Evolutionary conservation across 2,329 filamentous ascomycete species (phyloP).

Genomic region (Ceratocystis diversiconidia): DNA sequence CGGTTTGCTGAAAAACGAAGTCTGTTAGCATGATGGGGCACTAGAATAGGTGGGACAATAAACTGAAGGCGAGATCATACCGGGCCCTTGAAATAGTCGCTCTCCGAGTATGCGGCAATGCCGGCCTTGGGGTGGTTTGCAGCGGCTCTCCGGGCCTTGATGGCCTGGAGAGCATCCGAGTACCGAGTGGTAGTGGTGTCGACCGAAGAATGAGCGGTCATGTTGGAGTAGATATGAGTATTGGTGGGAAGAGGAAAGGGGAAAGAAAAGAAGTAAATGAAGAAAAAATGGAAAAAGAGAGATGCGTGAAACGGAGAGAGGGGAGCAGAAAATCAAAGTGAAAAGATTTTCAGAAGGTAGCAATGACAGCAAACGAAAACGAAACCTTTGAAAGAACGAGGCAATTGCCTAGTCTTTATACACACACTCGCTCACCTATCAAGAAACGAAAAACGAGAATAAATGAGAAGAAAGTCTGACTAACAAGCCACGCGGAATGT

Average conservation of each 20-base stretch:
- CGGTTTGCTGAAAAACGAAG: conserved; percentile 23
- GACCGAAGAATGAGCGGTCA: conserved; percentile 11
- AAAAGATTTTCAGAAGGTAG: background rate
- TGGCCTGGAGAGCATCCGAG: conserved; percentile 37
- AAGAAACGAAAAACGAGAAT: background rate
- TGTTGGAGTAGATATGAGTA: background rate
- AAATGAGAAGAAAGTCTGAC: background rate
- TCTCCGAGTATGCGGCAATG: conserved; percentile 61
- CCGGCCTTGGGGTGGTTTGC: conserved; percentile 60
- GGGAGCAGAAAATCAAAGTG: background rate
- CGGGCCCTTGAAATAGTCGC: conserved; percentile 69
- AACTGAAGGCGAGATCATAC: conserved; percentile 30
- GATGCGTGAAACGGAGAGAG: background rate
- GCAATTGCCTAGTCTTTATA: background rate
- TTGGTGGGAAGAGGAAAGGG: background rate
- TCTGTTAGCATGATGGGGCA: background rate
- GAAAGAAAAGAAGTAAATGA: background rate
- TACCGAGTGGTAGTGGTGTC: conserved; percentile 13
- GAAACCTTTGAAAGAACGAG: background rate
- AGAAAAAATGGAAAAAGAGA: background rate
- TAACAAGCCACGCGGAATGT: background rate
- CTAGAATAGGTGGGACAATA: background rate
- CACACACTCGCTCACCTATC: background rate
- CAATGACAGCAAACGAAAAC: background rate
- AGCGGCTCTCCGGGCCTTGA: conserved; percentile 53